Conservation (phyloP, 208 protist genomes). For the Endotrypanum monterogeii region DNA sequence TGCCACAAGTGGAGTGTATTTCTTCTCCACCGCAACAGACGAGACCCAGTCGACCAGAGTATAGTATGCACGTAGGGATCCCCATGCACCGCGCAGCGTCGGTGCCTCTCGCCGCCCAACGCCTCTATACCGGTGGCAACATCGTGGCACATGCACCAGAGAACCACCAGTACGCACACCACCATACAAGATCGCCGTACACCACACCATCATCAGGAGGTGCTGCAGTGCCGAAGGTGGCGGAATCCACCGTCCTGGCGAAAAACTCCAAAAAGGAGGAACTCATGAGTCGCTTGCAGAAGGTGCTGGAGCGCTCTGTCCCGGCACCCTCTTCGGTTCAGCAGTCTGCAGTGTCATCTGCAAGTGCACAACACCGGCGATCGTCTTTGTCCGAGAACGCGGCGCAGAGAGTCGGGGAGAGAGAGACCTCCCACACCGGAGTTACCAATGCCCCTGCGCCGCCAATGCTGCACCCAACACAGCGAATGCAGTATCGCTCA, state of each 20-base stretch:
- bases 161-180: conserved; percentile 6
- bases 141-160: neutral
- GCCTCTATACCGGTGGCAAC: neutral
- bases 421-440: neutral
- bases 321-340: neutral
- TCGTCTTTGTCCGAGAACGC: neutral
- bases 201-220: neutral
- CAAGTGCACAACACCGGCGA: neutral
- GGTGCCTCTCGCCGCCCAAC: conserved; percentile 4
- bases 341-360: conserved; percentile 3
- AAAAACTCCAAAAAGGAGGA: conserved; percentile 13
- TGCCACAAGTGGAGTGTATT: conserved; percentile 10
- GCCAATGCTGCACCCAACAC: neutral
- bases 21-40: conserved; percentile 8
- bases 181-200: neutral
- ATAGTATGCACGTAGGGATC: neutral
- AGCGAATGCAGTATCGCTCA: neutral
- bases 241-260: neutral
- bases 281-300: conserved; percentile 25
- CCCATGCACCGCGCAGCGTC: conserved; percentile 15
- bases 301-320: conserved; percentile 10
- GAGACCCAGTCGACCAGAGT: neutral
- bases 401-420: neutral
- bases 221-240: neutral
- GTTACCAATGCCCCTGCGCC: neutral